Base-by-base conservation (phyloP, 495 filamentous ascomycete species). In the Xylaria longipes region DNA sequence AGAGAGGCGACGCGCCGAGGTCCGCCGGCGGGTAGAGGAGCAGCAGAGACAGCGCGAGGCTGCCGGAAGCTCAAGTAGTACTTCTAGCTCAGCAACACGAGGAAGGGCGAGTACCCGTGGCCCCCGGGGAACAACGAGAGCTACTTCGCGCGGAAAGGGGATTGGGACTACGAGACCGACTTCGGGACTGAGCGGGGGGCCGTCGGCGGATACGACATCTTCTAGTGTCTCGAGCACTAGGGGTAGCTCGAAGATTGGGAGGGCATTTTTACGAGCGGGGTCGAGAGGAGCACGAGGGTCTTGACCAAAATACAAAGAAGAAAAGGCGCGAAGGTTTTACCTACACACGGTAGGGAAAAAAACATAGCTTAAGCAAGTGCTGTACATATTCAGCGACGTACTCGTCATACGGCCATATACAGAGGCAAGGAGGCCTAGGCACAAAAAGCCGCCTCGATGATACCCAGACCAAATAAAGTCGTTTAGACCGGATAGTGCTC, bases 1-100 rank as follows among this genome's bases (percentile, higher is more conserved):
- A 22, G 91, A 93, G 78, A 85, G 90, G 57, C 87, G 93, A 63
- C 83, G 91, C 68, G 94, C 93, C 74, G 94, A 92, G 31, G 90
- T 88, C 12, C 85, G 84, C 61, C 83, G 89, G 50, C 89, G 85
- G 74, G 91, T 87, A 20, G 94, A 94, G 73, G 93, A 94, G 74
- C 93, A 91, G 35, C 91, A 91, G 80, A 84, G 85, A 76, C 86
- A 75, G 78, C 82, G 75, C 22, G 77, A 82, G 52, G 81, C 86
- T 37, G 84, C 87, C 20, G 83, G 63, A 70, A 39, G 50, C 72
- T 39, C 63, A 5, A 62, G 62, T 31, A 22, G 33, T 57, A 45
- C 22, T n/a, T 31, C 63, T 17, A 63, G 41, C 35, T 29, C 52
- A 17, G 14, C 54, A 29, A 43, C 43, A 5, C 41, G 69, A 37